Evolutionary conservation across 495 filamentous ascomycete genomes (phyloP).

Genomic region (Clavariopsis aquatica): DNA sequence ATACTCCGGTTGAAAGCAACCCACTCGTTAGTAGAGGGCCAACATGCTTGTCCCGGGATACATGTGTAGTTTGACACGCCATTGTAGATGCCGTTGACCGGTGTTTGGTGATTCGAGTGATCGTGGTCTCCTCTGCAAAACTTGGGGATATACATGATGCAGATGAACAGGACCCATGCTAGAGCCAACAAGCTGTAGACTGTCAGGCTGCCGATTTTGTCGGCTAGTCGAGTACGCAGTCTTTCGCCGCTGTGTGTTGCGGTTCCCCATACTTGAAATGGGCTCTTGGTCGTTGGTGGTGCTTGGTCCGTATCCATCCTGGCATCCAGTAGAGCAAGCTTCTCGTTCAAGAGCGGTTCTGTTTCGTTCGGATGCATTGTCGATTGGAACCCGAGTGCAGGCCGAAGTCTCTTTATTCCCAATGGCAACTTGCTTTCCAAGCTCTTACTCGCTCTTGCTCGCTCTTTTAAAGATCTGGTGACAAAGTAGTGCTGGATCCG

Average conservation of each 20-base stretch:
- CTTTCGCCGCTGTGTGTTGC: neutral
- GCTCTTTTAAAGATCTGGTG: neutral
- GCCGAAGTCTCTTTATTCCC: neutral
- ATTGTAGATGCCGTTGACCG: neutral
- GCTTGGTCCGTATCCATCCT: neutral
- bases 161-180: too few species aligned
- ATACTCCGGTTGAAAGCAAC: conserved; percentile 35
- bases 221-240: neutral
- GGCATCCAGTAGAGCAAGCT: neutral
- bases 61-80: conserved; percentile 25
- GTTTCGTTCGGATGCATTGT: conserved; percentile 1
- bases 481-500: neutral
- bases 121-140: too few species aligned
- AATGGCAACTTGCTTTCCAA: neutral
- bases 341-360: conserved; percentile 9
- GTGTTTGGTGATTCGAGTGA: too few species aligned
- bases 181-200: neutral
- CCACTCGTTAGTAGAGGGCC: conserved; percentile 30
- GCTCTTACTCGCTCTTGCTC: neutral
- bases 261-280: conserved; percentile 8
- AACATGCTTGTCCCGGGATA: conserved; percentile 28
- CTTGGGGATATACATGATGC: too few species aligned
- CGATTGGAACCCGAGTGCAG: neutral
- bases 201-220: too few species aligned
- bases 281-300: neutral